Evolutionary conservation across 1,139 yeast genomes (phyloP).

Genomic region (Saccharomyces hybrid): DNA sequence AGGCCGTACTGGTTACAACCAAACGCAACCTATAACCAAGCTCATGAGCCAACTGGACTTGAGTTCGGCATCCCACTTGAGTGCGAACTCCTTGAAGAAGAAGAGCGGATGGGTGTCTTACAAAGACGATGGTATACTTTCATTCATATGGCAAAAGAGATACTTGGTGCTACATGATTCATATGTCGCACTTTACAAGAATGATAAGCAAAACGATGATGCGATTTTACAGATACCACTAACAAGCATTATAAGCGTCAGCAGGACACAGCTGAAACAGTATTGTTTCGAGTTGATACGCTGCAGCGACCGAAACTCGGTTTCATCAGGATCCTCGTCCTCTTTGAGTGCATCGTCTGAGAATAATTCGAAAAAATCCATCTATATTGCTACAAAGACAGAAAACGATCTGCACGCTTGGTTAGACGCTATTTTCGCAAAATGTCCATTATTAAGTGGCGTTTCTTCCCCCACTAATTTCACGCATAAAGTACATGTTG

Average conservation of each 20-base stretch:
- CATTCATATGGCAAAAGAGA: constrained; percentile 89
- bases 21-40: constrained; percentile 29
- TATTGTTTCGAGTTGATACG: constrained; percentile 76
- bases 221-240: constrained; percentile 47
- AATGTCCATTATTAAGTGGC: constrained; percentile 73
- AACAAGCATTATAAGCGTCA: constrained; percentile 48
- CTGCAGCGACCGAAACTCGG: constrained; percentile 26
- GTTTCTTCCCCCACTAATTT: constrained; percentile 77
- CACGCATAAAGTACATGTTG: constrained; percentile 63
- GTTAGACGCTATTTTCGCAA: constrained; percentile 84
- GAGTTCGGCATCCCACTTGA: neutral
- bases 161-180: constrained; percentile 71
- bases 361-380: constrained; percentile 44
- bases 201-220: constrained; percentile 43
- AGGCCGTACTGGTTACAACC: constrained; percentile 22
- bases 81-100: neutral
- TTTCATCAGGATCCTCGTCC: constrained; percentile 15
- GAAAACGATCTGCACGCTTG: constrained; percentile 81
- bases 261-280: constrained; percentile 59
- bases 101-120: constrained; percentile 76
- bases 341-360: constrained; percentile 2
- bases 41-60: constrained; percentile 21
- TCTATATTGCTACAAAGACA: constrained; percentile 67
- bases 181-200: constrained; percentile 66
- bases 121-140: constrained; percentile 81